Evolutionary conservation across 2,329 filamentous ascomycete genomes (phyloP), one percentile per base, ranked within the genome.

Genomic region (Colletotrichum costaricense): DNA sequence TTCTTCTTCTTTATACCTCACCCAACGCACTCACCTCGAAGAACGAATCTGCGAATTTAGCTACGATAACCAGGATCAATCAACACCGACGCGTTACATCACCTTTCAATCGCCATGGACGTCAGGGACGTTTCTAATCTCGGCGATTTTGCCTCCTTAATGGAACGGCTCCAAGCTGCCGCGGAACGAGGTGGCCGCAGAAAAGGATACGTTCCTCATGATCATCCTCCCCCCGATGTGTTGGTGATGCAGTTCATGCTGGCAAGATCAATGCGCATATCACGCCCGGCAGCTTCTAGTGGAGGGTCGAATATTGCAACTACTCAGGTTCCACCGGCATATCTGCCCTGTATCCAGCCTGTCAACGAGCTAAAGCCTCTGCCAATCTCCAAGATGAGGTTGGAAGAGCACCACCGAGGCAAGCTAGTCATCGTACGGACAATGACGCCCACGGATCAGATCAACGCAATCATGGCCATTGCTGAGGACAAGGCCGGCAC

Each of bases 401-500:
- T 82, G 7, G 78, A 80, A 59, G 77, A 75, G 9, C 78, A 81
- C 26, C 80, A 82, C 26, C 74, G 77, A 0, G 78, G 79, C 0
- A 69, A 26, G 2, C 76, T 66, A 24, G 38, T 74, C 1, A 6
- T 77, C 1, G 26, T 81, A 22, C 76, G 74, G 1, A 74, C 77
- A 1, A 24, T 76, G 6, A 79, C 78, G 2, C 74, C 74, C 0
- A 74, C 79, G 0, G 4, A 63, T 7, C 73, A 77, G 0, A 70
- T 74, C 1, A 76, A 73, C 3, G 76, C 72, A 19, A 12, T 80
- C n/a, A 67, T 76, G 74, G 75, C 77, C 1, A 76, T 86, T 38
- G 82, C 81, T 0, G 82, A 87, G 49, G 86, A 88, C 66, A 79
- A 86, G 63, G 74, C 77, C 4, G 79, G 78, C 1, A 82, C 79